phyloP scores from a whole-genome alignment of 805 yeast species.

The Ogataea ganodermae region DNA sequence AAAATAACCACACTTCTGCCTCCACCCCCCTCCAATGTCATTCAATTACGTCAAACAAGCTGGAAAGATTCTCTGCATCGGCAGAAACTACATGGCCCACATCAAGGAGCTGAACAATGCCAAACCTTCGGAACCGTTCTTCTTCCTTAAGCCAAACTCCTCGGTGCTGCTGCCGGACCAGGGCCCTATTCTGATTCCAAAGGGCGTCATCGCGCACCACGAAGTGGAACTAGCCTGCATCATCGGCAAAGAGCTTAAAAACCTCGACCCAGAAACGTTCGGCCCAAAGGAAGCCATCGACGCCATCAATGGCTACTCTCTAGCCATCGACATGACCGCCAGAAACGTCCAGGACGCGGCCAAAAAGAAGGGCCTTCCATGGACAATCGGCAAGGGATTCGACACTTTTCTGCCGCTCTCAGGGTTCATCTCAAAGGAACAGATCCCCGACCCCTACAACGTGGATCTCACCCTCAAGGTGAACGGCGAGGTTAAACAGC shows the following conservation, averaged over 20 bases:
- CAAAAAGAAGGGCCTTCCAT: conserved; percentile 90
- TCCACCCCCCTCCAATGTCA: conserved; percentile 38
- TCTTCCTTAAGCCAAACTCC: conserved; percentile 87
- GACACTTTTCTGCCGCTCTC: conserved; percentile 95
- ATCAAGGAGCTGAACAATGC: conserved; percentile 84
- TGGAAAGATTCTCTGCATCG: conserved; percentile 87
- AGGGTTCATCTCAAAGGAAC: conserved; percentile 60
- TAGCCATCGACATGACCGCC: conserved; percentile 93
- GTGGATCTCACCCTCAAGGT: conserved; percentile 64
- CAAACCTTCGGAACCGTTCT: conserved; percentile 85
- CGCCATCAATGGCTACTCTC: conserved; percentile 81
- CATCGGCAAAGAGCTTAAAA: conserved; percentile 61
- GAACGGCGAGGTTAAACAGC: conserved; percentile 70
- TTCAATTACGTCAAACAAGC: conserved; percentile 58
- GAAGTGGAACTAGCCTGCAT: conserved; percentile 90
- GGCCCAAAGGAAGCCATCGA: conserved; percentile 69
- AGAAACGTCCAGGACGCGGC: conserved; percentile 95
- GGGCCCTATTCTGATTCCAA: conserved; percentile 84
- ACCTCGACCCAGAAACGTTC: conserved; percentile 58
- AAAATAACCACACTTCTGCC: background rate
- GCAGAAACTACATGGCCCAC: conserved; percentile 97
- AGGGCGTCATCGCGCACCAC: conserved; percentile 79
- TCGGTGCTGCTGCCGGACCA: conserved; percentile 63
- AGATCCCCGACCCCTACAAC: conserved; percentile 72
- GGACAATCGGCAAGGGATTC: conserved; percentile 96